Conservation (phyloP, 352 stramenopile genomes). For the Globisporangium nunn region DNA sequence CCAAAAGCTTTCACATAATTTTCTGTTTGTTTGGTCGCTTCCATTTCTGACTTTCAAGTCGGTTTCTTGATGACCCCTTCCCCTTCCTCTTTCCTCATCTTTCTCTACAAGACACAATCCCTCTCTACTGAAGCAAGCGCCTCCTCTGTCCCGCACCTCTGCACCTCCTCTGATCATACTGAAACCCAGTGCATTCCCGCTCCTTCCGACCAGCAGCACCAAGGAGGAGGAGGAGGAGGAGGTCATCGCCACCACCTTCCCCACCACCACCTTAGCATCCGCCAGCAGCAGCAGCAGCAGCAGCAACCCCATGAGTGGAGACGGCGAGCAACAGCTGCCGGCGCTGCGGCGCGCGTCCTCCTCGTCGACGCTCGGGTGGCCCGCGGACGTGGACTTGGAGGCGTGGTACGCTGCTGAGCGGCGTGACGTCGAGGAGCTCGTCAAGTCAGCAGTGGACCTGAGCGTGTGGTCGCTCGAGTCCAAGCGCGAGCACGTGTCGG, state of each 20-base stretch:
- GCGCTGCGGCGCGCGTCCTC: slow-evolving; percentile 14
- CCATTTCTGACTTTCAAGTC: too few species aligned
- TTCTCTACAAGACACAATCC: too few species aligned
- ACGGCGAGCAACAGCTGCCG: background rate
- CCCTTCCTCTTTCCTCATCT: too few species aligned
- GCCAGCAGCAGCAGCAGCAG: background rate
- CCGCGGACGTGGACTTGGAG: slow-evolving; percentile 68
- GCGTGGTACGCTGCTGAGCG: slow-evolving; percentile 71
- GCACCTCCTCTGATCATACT: background rate
- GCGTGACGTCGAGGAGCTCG: slow-evolving; percentile 56
- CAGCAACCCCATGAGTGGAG: background rate
- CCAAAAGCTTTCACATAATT: too few species aligned
- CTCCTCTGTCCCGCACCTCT: too few species aligned
- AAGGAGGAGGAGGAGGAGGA: too few species aligned
- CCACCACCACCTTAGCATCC: background rate
- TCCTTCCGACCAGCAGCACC: too few species aligned
- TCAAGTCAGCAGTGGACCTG: slow-evolving; percentile 57
- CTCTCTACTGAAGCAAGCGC: too few species aligned
- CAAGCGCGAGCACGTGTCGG: slow-evolving; percentile 48
- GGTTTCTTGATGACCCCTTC: too few species aligned
- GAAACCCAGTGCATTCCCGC: background rate
- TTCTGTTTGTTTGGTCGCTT: too few species aligned
- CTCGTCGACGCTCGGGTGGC: slow-evolving; percentile 39
- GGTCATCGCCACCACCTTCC: too few species aligned
- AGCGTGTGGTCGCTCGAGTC: slow-evolving; percentile 72